Percentiles rank a stretch among this genome's conserved stretches.
phyloP scores from a whole-genome alignment of 2,329 filamentous ascomycete genomes.

The Fulvia fulva region DNA sequence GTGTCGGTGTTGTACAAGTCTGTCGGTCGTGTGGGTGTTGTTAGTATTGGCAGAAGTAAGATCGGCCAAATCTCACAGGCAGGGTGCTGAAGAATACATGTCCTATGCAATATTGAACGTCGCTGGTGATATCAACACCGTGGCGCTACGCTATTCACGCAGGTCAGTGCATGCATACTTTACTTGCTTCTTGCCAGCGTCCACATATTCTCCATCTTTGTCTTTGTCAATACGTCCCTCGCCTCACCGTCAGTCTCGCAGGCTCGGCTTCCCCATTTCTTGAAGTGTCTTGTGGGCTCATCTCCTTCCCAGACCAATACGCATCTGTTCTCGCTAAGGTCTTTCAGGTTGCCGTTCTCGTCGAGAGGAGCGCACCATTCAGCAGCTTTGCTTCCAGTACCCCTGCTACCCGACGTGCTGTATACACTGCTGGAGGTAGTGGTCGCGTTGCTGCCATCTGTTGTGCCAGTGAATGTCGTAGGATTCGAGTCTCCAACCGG shows the following conservation, averaged over 20 bases:
- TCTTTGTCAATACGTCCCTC: slow-evolving; percentile 70
- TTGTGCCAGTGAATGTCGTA: slow-evolving; percentile 29
- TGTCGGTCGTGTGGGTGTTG: no score
- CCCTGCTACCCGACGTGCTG: slow-evolving; percentile 17
- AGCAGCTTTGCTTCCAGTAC: slow-evolving; percentile 56
- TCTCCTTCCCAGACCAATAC: slow-evolving; percentile 87
- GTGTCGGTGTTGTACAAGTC: no score
- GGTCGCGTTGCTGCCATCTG: slow-evolving; percentile 20
- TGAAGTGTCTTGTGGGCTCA: slow-evolving; percentile 72
- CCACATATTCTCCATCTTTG: slow-evolving; percentile 96
- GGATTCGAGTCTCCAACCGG: slow-evolving; percentile 46
- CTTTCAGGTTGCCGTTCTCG: slow-evolving; percentile 72
- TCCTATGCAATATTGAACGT: no score
- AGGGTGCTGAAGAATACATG: no score
- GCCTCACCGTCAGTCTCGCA: slow-evolving; percentile 91
- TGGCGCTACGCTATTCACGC: no score
- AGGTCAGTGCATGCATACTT: background rate
- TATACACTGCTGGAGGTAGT: background rate
- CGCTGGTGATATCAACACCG: no score
- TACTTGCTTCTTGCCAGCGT: slow-evolving; percentile 67
- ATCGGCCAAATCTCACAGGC: no score
- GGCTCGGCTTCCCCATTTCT: slow-evolving; percentile 83
- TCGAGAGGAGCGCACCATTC: slow-evolving; percentile 76
- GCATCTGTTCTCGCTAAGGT: slow-evolving; percentile 78
- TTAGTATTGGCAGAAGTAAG: no score